Conservation (phyloP, 257 asterid genomes). For the Datura wrightii region DNA sequence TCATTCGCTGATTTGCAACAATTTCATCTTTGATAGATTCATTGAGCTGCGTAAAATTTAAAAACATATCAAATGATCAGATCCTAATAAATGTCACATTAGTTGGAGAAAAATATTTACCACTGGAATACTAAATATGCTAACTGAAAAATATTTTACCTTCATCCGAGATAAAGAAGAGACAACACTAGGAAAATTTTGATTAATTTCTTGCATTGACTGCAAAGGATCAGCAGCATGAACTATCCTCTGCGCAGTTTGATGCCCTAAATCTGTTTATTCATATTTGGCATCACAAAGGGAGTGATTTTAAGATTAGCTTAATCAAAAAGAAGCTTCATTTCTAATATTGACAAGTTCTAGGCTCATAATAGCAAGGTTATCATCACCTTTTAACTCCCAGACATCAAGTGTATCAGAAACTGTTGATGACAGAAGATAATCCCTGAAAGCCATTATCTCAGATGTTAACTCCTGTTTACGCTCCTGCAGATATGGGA, state of each 20-base stretch:
- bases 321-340: constrained; percentile 1
- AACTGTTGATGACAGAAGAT: constrained; percentile 80
- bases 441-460: constrained; percentile 97
- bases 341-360: constrained; percentile 2
- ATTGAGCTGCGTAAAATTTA: constrained; percentile 70
- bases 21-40: constrained; percentile 96
- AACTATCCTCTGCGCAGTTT: constrained; percentile 96
- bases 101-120: neutral
- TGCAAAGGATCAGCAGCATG: constrained; percentile 98
- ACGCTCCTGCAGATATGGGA: constrained; percentile 75
- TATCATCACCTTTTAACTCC: constrained; percentile 87
- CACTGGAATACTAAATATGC: constrained; percentile 31
- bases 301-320: constrained; percentile 22
- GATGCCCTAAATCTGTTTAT: constrained; percentile 90
- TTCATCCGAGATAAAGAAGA: constrained; percentile 95
- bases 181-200: constrained; percentile 90
- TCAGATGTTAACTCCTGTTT: constrained; percentile 90
- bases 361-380: constrained; percentile 19
- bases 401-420: constrained; percentile 93
- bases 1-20: constrained; percentile 88
- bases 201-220: constrained; percentile 93
- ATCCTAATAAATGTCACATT: constrained; percentile 28
- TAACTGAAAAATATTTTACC: constrained; percentile 53
- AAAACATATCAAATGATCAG: constrained; percentile 41
- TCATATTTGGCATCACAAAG: neutral